Percentiles rank a stretch among this genome's conserved stretches.
Conservation (phyloP, 73 alveolate species). For the Durusdinium trenchii region DNA sequence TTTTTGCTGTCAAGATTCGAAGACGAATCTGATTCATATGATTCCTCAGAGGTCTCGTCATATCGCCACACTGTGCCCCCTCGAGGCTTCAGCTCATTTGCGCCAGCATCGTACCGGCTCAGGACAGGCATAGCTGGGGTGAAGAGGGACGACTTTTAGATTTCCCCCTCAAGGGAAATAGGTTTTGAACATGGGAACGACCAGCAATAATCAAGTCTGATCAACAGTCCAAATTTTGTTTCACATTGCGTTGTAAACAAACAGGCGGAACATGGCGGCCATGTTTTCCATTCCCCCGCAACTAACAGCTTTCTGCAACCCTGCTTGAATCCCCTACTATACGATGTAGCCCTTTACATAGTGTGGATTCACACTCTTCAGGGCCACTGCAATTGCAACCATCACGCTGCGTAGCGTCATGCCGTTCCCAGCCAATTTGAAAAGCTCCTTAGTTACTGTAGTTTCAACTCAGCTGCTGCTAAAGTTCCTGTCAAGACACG, state of each 20-base stretch:
- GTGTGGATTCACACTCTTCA: neutral
- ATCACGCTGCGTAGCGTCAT: neutral
- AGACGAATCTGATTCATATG: neutral
- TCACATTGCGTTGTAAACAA: too few species aligned
- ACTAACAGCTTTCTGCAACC: neutral
- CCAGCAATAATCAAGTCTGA: too few species aligned
- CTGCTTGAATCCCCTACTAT: neutral
- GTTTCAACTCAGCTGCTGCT: too few species aligned
- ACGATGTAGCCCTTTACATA: neutral
- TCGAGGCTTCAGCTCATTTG: conserved; percentile 1
- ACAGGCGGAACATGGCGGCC: too few species aligned
- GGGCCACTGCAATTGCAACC: neutral
- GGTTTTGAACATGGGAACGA: too few species aligned
- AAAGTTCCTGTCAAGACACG: neutral
- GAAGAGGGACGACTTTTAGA: too few species aligned
- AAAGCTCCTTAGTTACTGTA: neutral
- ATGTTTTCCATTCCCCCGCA: neutral
- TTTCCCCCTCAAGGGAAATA: too few species aligned
- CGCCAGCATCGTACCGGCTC: neutral
- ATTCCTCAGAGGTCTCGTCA: neutral
- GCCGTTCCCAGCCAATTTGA: neutral
- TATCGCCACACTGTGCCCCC: neutral
- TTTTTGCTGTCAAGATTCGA: neutral
- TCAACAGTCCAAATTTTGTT: too few species aligned
- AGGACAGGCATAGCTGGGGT: neutral